Base-by-base conservation (phyloP, 257 asterid genomes). In the Misopates orontium region DNA sequence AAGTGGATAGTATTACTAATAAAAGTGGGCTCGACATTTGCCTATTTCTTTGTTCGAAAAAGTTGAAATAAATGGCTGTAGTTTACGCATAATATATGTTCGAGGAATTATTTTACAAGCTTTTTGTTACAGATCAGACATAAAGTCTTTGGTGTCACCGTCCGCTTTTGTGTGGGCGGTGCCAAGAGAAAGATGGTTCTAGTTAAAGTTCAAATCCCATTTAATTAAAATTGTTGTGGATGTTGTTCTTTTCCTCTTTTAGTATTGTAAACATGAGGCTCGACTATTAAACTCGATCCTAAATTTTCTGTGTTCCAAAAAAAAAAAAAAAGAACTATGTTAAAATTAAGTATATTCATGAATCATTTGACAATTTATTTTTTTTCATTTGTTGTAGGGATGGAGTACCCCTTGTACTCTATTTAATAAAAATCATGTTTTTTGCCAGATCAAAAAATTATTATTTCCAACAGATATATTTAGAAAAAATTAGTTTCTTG, bases 151-250 rank as follows among this genome's bases (percentile, higher is more conserved):
- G 63, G 77, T 62, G 69, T 67, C 67, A 67, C 71, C 20, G 31
- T 50, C 72, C 42, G 62, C 56, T 52, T 19, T 25, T 60, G 66
- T 55, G 7, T 65, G 73, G 79, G 69, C 76, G 76, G 79, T 32
- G 70, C 45, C 1, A 55, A 11, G 45, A 10, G 41, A 12, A 40
- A 53, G 41, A 66, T 23, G 24, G 32, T 49, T n/a, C 31, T 18
- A 13, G 10, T 23, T 23, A 23, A 1, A 1, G 25, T 21, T 53
- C 22, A 21, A n/a, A 53, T 17, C n/a, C 7, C 36, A 28, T 21
- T 3, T 21, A 9, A 18, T 10, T 15, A 8, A 19, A 0, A 45
- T 21, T 39, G 10, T 40, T 21, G 4, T 53, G 9, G 15, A 9
- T 17, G 16, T 19, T 12, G 4, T 62, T 62, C 14, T 18, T 62